Percentiles rank a stretch among this genome's conserved stretches.
phyloP scores from a whole-genome alignment of 83 land plant species.

The Thuja plicata region DNA sequence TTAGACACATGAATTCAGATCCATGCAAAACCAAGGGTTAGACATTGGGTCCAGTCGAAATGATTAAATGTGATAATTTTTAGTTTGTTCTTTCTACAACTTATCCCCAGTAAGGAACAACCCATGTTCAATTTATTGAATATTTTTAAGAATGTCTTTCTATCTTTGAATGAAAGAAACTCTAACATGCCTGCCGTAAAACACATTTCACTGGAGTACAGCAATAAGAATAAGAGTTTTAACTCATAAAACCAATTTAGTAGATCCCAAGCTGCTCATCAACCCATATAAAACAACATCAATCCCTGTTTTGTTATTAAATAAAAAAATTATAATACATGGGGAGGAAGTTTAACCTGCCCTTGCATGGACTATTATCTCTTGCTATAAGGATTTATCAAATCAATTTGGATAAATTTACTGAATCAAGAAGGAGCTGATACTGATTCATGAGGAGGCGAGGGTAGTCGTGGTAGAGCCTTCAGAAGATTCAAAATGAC shows the following conservation, averaged over 20 bases:
- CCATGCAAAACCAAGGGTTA: neutral
- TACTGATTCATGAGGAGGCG: slow-evolving; percentile 18
- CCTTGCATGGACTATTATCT: neutral
- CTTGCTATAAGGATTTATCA: neutral
- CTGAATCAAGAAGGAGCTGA: neutral
- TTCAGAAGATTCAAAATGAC: slow-evolving; percentile 92
- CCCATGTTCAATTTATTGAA: neutral
- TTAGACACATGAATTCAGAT: neutral
- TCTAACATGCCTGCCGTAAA: neutral
- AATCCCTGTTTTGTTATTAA: neutral
- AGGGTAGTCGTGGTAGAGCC: slow-evolving; percentile 70
- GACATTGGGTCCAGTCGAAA: neutral
- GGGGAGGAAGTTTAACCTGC: neutral
- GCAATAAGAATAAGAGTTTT: neutral
- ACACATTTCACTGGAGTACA: neutral
- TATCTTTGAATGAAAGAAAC: neutral
- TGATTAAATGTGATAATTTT: neutral
- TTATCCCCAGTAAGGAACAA: neutral
- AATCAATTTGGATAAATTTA: neutral
- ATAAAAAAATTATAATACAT: neutral
- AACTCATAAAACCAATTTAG: neutral
- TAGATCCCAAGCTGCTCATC: neutral
- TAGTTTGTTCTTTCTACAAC: neutral
- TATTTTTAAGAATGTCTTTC: neutral
- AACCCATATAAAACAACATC: neutral